Evolutionary conservation across 306 rosid genomes (phyloP).

Genomic region (Mimosa pudica): DNA sequence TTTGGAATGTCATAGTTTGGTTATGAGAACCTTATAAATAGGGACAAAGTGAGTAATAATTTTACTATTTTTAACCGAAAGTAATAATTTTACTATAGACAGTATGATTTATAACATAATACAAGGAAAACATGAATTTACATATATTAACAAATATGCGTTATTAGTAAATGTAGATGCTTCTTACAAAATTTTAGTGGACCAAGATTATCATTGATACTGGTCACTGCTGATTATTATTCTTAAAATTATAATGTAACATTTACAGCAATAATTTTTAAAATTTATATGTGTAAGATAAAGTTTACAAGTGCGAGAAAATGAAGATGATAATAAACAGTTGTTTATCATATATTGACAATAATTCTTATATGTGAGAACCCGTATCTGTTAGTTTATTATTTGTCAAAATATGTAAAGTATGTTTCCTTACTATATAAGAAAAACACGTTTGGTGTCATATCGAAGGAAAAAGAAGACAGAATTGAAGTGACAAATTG

Average conservation of each 20-base stretch:
- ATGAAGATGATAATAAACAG: neutral
- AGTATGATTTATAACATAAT: too few relatives aligned
- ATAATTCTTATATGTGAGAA: neutral
- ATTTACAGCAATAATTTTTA: neutral
- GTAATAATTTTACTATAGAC: too few relatives aligned
- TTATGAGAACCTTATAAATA: neutral
- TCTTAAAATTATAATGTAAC: neutral
- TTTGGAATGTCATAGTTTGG: too few relatives aligned
- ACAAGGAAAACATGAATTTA: neutral
- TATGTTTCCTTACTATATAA: neutral
- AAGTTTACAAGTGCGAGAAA: neutral
- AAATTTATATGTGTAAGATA: neutral
- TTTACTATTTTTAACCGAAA: too few relatives aligned
- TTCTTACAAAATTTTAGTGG: neutral
- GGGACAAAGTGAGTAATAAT: too few relatives aligned
- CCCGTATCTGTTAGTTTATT: neutral
- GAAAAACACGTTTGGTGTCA: neutral
- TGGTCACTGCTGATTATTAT: neutral
- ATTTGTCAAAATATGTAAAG: neutral
- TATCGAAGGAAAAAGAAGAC: neutral
- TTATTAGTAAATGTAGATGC: neutral
- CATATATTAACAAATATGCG: neutral
- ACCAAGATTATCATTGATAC: neutral
- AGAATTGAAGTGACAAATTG: neutral
- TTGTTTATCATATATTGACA: neutral